phyloP scores from a whole-genome alignment of 2,329 filamentous ascomycete genomes.

The Rutstroemia sydowiana region DNA sequence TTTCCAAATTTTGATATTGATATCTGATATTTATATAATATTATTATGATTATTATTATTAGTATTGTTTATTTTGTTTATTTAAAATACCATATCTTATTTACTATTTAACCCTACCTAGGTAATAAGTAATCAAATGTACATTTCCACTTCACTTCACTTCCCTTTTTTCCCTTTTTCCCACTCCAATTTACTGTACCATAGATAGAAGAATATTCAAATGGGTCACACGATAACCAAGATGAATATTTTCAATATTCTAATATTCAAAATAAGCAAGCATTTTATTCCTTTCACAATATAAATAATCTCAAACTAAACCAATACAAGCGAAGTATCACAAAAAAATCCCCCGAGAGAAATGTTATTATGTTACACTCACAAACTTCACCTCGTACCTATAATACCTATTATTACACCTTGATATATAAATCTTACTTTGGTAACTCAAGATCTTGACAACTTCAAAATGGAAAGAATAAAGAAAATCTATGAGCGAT shows the following conservation, averaged over 20 bases:
- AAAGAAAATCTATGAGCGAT: background rate
- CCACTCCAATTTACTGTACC: background rate
- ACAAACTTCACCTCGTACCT: too few relatives aligned
- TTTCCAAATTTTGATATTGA: too few relatives aligned
- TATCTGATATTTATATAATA: background rate
- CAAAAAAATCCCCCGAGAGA: background rate
- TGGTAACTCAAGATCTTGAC: too few relatives aligned
- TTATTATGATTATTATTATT: background rate
- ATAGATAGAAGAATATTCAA: background rate
- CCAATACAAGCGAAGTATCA: background rate
- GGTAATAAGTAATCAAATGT: too few relatives aligned
- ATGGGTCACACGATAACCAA: background rate
- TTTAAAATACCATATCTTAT: too few relatives aligned
- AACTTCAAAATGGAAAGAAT: too few relatives aligned
- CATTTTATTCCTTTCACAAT: background rate
- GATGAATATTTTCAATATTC: too few relatives aligned
- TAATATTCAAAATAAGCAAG: background rate
- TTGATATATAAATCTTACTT: too few relatives aligned
- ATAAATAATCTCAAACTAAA: background rate
- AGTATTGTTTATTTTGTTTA: too few relatives aligned
- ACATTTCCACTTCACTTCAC: background rate
- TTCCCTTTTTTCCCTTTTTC: background rate
- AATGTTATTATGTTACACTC: background rate
- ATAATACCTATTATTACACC: too few relatives aligned
- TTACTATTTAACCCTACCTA: too few relatives aligned